Base-by-base conservation (phyloP, 192 early-diverging fungal genomes). In the Coemansia sp. region DNA sequence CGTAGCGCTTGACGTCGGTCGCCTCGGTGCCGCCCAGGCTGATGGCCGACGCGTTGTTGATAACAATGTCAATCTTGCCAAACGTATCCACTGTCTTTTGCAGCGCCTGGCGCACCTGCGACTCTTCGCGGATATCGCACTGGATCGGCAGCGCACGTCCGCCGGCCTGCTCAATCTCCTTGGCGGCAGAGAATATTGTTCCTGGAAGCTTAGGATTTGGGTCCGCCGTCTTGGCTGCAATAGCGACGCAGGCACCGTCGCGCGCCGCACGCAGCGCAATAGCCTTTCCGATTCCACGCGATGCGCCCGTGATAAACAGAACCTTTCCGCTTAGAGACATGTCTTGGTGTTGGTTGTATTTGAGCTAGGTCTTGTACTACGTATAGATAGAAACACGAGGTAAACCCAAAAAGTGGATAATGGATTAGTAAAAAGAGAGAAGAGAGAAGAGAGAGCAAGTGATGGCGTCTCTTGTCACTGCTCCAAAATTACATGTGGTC, bases 41-140 rank as follows among this genome's bases (percentile, higher is more conserved):
- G 54, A 94, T 90, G 0, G 90, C 92, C 22, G 86, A 88, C 4
- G 92, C 83, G 53, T 88, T 85, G 75, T 91, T 94, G 77, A 91
- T 74, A 11, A 94, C 74, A 53, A 94, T 89, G 62, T 93, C 91
- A 57, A 93, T 85, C 24, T 86, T 83, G 11, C 89, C 89, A 77
- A 93, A 93, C 40, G 68, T 66, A 34, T 69, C 63, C 1, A 85
- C 87, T 1, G 87, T 84, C 64, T 85, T 58, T 9, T 83, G 67
- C 27, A 93, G 83, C 4, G 88, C 92, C 9, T 52, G 58, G 57
- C 82, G 49, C 46, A 94, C 86, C 57, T 89, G 85, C 27, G 82
- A 83, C 66, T 92, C 90, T 57, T 85, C 84, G 52, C 90, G 86
- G 67, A 94, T 91, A 58, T 94, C 90, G 75, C 92, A 94, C 46